Evolutionary conservation across 306 rosid genomes (phyloP).

Genomic region (Fragaria vesca): DNA sequence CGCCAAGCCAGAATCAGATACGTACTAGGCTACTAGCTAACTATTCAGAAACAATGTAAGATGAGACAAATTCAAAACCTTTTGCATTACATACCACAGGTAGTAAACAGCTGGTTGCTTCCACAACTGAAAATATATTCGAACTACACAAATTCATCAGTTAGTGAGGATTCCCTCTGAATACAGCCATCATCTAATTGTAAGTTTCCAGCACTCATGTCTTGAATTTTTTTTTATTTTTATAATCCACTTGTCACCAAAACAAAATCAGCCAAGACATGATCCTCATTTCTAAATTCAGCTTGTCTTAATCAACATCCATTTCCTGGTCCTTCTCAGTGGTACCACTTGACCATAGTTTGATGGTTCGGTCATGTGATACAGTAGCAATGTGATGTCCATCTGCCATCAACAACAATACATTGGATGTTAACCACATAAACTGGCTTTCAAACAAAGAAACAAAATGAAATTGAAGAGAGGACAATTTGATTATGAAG

Average conservation of each 20-base stretch:
- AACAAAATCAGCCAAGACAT: not conserved
- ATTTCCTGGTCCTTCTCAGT: slow-evolving; percentile 45
- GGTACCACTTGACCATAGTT: slow-evolving; percentile 68
- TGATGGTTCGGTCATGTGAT: slow-evolving; percentile 78
- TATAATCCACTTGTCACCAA: not conserved
- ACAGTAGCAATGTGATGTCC: slow-evolving; percentile 73
- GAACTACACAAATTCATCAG: not conserved
- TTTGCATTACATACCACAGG: not conserved
- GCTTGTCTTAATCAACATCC: slow-evolving; percentile 54
- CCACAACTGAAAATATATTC: not conserved
- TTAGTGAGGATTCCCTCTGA: not conserved
- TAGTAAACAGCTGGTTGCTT: not conserved
- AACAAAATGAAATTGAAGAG: not conserved
- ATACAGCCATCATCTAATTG: not conserved
- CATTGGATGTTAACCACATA: not conserved
- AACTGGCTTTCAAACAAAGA: slow-evolving; percentile 10
- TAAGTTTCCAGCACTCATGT: not conserved
- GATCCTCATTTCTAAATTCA: not conserved
- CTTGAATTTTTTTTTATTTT: not conserved
- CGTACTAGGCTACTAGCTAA: not conserved
- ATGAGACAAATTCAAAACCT: not conserved
- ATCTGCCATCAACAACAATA: slow-evolving; percentile 49
- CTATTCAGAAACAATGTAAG: not conserved
- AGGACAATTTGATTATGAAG: not conserved
- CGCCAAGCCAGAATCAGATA: not conserved